Conservation (phyloP, 768 basidiomycete species). For the Cystobasidiopsis lactophilus region DNA sequence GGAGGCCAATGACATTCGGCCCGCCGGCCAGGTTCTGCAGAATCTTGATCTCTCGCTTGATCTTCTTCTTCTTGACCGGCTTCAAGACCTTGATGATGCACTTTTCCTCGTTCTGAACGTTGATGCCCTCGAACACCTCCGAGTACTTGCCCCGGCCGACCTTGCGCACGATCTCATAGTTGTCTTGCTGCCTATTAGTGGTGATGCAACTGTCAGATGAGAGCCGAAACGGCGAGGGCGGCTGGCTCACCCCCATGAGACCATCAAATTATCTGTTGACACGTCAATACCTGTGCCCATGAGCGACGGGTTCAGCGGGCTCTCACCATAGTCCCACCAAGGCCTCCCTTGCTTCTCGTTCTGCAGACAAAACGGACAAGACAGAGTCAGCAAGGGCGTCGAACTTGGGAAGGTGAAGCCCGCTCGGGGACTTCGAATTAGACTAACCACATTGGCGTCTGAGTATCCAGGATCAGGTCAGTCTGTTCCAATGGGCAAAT, state of each 20-base stretch:
- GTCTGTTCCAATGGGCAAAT: no score
- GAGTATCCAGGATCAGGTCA: background rate
- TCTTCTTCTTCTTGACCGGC: constrained; percentile 99
- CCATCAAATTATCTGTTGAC: constrained; percentile 10
- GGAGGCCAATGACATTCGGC: constrained; percentile 73
- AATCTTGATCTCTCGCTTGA: constrained; percentile 97
- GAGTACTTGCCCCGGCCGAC: constrained; percentile 15
- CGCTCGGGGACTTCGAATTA: background rate
- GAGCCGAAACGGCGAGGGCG: background rate
- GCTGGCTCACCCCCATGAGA: constrained; percentile 10
- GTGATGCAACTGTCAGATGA: background rate
- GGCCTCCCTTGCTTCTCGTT: constrained; percentile 17
- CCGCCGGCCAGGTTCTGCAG: constrained; percentile 88
- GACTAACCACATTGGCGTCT: background rate
- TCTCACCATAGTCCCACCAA: constrained; percentile 19
- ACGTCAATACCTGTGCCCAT: no score
- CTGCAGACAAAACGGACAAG: background rate
- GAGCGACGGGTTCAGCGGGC: background rate
- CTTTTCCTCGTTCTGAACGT: constrained; percentile 21
- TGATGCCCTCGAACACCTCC: constrained; percentile 21
- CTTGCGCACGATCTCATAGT: constrained; percentile 9
- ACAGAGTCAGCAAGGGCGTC: no score
- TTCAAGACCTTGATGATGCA: constrained; percentile 74
- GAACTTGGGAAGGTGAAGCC: background rate
- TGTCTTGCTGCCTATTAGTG: constrained; percentile 7